phyloP scores from a whole-genome alignment of 176 grass and related monocot species.

The Raddia distichophylla region DNA sequence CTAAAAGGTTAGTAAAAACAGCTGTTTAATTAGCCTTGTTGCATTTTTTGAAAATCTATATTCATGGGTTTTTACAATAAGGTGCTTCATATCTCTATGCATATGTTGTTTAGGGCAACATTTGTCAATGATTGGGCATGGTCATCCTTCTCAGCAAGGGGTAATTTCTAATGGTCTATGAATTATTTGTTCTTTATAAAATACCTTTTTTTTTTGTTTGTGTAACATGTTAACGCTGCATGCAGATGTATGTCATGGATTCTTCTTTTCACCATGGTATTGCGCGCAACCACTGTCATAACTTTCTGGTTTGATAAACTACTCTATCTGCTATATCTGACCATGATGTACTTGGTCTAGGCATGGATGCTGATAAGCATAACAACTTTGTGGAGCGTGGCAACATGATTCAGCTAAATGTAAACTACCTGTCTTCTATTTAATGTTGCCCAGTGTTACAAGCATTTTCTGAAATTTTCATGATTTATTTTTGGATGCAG shows the following conservation, averaged over 20 bases:
- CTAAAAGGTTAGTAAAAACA: conserved; percentile 28
- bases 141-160: conserved; percentile 33
- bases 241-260: conserved; percentile 35
- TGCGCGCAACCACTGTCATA: not conserved
- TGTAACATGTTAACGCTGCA: conserved; percentile 9
- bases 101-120: conserved; percentile 24
- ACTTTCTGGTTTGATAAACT: conserved; percentile 5
- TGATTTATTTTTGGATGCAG: conserved; percentile 28
- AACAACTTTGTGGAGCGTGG: not conserved
- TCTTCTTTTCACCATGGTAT: conserved; percentile 37
- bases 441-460: conserved; percentile 21
- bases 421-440: conserved; percentile 17
- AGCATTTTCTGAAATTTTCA: conserved; percentile 24
- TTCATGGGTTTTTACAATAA: not conserved
- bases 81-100: conserved; percentile 12
- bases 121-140: conserved; percentile 28
- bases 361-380: conserved; percentile 20
- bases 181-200: not conserved
- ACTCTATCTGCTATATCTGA: not conserved
- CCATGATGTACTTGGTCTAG: conserved; percentile 7
- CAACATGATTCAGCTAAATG: conserved; percentile 47
- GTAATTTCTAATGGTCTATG: conserved; percentile 9
- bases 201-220: not conserved
- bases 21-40: not conserved
- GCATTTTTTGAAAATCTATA: too few relatives aligned